Evolutionary conservation across 345 rosid species (phyloP), one percentile per base, ranked within the genome.

Genomic region (Trapa incisa): DNA sequence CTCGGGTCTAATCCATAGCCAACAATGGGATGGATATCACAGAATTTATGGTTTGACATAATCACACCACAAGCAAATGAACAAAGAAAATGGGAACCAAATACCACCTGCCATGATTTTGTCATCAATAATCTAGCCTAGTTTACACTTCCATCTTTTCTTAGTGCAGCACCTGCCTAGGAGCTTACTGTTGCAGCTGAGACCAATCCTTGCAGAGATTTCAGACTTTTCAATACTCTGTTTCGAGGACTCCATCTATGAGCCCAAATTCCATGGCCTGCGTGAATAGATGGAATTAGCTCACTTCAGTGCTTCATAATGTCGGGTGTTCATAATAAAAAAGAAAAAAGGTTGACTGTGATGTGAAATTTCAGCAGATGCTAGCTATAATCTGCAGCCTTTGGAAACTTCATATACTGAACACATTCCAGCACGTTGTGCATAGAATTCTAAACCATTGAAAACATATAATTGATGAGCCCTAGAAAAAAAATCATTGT

Each of bases 261-360:
- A 89, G 86, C 35, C 96, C 96, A 36, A 86, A 89, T 69, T 92
- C 96, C 87, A 92, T 82, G 22, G 96, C 93, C 97, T 92, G 85
- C 80, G 72, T 73, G 47, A 64, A 63, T 17, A 53, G 16, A 53
- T 1, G 53, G 43, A 53, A 16, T 12, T 45, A 57, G 33, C 1
- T 22, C 11, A 4, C 2, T 57, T 12, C 0, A 65, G 16, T 15
- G 35, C 48, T 38, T 39, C 0, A 48, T 0, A 37, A 4, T 42
- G 17, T 32, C 15, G 22, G 29, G 22, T 29, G 38, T 14, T 50
- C 5, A 50, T 7, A 15, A 14, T 22, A 6, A 5, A 63, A 50
- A 45, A 16, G 36, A 12, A 39, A 12, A 32, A 58, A 58, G 33
- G 63, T 32, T 16, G 11, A 1, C 38, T 29, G 5, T 32, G 63